phyloP scores from a whole-genome alignment of 345 rosid genomes.

The Eucalyptus virginea region DNA sequence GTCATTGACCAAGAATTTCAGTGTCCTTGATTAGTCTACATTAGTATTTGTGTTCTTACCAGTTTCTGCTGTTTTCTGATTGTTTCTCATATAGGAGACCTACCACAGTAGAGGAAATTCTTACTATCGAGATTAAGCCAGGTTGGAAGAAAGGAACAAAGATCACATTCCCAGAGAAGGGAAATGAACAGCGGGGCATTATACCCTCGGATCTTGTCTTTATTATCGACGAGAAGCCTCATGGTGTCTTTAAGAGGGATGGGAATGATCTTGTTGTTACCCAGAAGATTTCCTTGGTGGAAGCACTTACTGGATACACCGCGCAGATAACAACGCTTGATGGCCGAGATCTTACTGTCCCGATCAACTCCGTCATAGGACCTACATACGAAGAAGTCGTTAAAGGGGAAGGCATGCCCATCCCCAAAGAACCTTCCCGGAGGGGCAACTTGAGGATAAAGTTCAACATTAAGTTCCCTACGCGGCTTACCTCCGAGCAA shows the following conservation, averaged over 20 bases:
- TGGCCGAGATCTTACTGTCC: constrained; percentile 46
- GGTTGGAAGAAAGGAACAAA: constrained; percentile 95
- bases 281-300: constrained; percentile 59
- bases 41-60: not conserved
- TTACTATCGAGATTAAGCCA: constrained; percentile 66
- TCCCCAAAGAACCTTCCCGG: constrained; percentile 68
- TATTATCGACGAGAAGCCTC: constrained; percentile 85
- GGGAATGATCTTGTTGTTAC: constrained; percentile 66
- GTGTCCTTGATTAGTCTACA: not conserved
- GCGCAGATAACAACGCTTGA: constrained; percentile 59
- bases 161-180: constrained; percentile 70
- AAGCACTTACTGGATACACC: constrained; percentile 71
- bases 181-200: constrained; percentile 58
- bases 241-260: constrained; percentile 66
- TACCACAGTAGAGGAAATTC: constrained; percentile 54
- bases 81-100: constrained; percentile 38
- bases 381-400: constrained; percentile 78
- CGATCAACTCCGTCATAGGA: constrained; percentile 37
- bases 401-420: constrained; percentile 91
- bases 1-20: not conserved
- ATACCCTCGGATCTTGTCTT: constrained; percentile 66
- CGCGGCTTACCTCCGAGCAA: constrained; percentile 56
- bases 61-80: not conserved
- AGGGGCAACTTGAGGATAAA: constrained; percentile 76
- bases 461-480: constrained; percentile 75